Evolutionary conservation across 2,329 filamentous ascomycete species (phyloP).

Genomic region (Cordyceps militaris): DNA sequence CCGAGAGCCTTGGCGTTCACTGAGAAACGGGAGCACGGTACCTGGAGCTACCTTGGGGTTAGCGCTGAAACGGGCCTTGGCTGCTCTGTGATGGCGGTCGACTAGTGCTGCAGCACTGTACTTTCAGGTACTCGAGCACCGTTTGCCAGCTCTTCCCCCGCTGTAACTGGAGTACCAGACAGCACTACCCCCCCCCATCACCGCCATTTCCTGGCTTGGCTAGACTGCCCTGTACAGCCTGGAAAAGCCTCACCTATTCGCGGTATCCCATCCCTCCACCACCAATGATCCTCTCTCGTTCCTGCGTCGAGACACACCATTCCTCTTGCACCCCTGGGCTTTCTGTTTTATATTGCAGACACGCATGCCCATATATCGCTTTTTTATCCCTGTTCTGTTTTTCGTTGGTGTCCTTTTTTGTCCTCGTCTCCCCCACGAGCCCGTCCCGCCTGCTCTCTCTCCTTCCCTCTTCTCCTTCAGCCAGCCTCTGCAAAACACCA

Average conservation of each 20-base stretch:
- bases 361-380: neutral
- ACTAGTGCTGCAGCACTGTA: neutral
- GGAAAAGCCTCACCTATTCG: neutral
- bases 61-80: too few relatives aligned
- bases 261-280: slow-evolving; percentile 6
- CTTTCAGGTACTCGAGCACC: neutral
- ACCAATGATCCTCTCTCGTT: slow-evolving; percentile 23
- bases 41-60: neutral
- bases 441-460: neutral
- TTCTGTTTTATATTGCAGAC: slow-evolving; percentile 4
- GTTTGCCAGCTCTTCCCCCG: neutral
- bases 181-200: neutral
- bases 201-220: neutral
- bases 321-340: slow-evolving; percentile 20
- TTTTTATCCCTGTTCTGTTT: slow-evolving; percentile 4
- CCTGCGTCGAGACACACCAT: slow-evolving; percentile 34
- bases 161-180: neutral
- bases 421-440: neutral
- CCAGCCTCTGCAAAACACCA: neutral
- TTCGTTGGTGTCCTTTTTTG: neutral
- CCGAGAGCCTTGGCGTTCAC: neutral
- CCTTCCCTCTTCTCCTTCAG: neutral
- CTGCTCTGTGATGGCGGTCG: too few relatives aligned
- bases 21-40: neutral
- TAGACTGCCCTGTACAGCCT: too few relatives aligned